These are phyloP conservation scores for Sicyos edulis DNA, from an alignment of 306 rosid genomes.

Conservation along the genomic window DNA sequence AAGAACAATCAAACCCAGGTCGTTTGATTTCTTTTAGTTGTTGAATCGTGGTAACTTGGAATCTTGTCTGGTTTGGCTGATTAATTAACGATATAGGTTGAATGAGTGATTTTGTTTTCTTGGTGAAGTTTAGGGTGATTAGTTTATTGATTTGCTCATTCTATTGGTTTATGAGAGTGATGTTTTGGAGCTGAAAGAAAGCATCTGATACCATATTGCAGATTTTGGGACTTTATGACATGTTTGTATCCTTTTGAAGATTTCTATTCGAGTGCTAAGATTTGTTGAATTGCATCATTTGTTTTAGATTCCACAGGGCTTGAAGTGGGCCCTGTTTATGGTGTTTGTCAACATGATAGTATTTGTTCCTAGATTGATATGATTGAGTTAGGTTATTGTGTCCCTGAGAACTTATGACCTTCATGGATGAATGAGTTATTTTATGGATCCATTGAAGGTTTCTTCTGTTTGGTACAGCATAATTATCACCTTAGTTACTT, in stretches of 20 bases:
- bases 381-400: slow-evolving; percentile 12
- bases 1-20: neutral
- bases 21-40: neutral
- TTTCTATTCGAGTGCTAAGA: slow-evolving; percentile 6
- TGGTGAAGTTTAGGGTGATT: neutral
- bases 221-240: neutral
- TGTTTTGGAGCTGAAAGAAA: neutral
- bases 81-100: neutral
- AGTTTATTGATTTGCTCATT: neutral
- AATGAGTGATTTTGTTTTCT: slow-evolving; percentile 4
- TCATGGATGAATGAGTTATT: no score
- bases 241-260: neutral
- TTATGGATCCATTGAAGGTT: no score
- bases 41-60: slow-evolving; percentile 8
- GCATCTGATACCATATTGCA: neutral
- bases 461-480: no score
- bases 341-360: neutral
- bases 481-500: no score
- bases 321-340: neutral
- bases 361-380: slow-evolving; percentile 12
- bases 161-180: neutral
- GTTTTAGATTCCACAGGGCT: neutral
- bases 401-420: neutral
- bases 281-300: neutral
- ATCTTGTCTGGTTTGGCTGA: slow-evolving; percentile 4